Evolutionary conservation across 305 asterid species (phyloP), one percentile per base, ranked within the genome.

Genomic region (Caryopteris hybrid): DNA sequence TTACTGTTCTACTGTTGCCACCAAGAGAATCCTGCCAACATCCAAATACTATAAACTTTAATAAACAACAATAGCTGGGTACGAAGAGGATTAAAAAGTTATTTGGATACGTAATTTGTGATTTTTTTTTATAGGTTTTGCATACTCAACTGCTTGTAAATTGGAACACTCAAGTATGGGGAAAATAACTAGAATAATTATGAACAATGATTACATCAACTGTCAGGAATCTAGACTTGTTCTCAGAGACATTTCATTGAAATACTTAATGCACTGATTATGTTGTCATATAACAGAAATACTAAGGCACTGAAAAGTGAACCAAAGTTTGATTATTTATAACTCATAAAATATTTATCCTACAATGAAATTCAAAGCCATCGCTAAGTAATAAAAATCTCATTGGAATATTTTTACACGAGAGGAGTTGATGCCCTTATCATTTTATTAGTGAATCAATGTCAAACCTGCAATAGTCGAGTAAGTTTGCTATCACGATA

Each of bases 401-500:
- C 16, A 51, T 16, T 9, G 39, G 48, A n/a, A 22, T 42, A 27
- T 45, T 20, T 56, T 25, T 50, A 57, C 20, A 47, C 5, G 9
- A 22, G 54, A 42, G 58, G 57, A 69, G 29, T 53, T 5, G 13
- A 50, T 60, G 43, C 31, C 11, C 20, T 45, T 41, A 53, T 20
- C 38, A 58, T 12, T 47, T 21, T 2, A 42, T 3, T 62, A 52
- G 34, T 27, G 72, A 62, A 71, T 59, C 58, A 17, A 65, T 60
- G 71, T 5, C 79, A 65, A 74, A 94, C 99, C 98, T 95, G 99
- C 79, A 95, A 75, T 46, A 95, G 87, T 66, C 99, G 96, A 81
- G 99, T 95, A 77, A 95, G 99, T 85, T 95, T 95, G 78, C 99
- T 95, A 69, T 95, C 99, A 74, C 99, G 89, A 77, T 92, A 95